Percentiles rank a stretch among this genome's conserved stretches.
Evolutionary conservation across 2,329 filamentous ascomycete genomes (phyloP).

Genomic region (Neonectria hederae): DNA sequence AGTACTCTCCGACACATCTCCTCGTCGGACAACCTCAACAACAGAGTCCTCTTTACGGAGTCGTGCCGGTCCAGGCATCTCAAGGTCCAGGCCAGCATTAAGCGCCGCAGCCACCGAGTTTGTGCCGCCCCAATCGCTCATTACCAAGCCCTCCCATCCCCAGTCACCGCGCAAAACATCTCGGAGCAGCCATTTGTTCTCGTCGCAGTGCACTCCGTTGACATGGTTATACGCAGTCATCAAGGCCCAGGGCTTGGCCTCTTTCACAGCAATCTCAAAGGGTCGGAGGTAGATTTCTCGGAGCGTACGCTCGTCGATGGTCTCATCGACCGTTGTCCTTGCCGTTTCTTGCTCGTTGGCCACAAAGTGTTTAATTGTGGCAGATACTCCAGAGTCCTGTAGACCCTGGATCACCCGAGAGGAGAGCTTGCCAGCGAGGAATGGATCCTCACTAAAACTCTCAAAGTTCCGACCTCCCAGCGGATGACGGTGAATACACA

Average conservation of each 20-base stretch:
- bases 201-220: slow-evolving; percentile 56
- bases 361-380: slow-evolving; percentile 58
- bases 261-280: slow-evolving; percentile 56
- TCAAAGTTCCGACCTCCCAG: slow-evolving; percentile 60
- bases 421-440: slow-evolving; percentile 55
- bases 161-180: slow-evolving; percentile 55
- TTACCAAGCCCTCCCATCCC: slow-evolving; percentile 56
- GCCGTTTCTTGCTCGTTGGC: slow-evolving; percentile 53
- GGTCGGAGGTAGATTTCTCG: slow-evolving; percentile 55
- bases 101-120: slow-evolving; percentile 48
- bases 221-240: slow-evolving; percentile 60
- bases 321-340: slow-evolving; percentile 44
- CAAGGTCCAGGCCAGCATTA: slow-evolving; percentile 45
- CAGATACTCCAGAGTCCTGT: slow-evolving; percentile 53
- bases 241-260: slow-evolving; percentile 53
- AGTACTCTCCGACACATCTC: slow-evolving; percentile 32
- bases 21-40: slow-evolving; percentile 36
- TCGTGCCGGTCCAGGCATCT: slow-evolving; percentile 50
- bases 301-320: slow-evolving; percentile 44
- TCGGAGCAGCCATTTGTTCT: slow-evolving; percentile 50
- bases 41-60: slow-evolving; percentile 38
- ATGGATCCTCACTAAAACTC: slow-evolving; percentile 58
- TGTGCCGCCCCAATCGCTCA: slow-evolving; percentile 58
- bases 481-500: slow-evolving; percentile 59
- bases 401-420: slow-evolving; percentile 55